Conservation (phyloP, 2,329 filamentous ascomycete species). For the Geosmithia morbida region DNA sequence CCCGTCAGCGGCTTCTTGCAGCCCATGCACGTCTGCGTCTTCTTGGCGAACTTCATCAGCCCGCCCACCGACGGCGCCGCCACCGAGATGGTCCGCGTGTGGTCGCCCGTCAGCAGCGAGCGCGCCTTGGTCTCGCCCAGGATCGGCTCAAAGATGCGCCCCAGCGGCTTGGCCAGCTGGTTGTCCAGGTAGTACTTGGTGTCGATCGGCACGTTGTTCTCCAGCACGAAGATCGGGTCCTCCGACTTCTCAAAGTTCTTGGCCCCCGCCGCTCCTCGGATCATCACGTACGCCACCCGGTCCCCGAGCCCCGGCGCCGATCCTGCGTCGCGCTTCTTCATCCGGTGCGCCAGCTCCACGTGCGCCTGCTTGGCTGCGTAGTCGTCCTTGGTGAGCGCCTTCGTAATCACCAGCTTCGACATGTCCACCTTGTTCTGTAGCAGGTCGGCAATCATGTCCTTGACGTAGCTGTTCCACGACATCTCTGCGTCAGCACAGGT, state of each 20-base stretch:
- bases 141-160: conserved; percentile 95
- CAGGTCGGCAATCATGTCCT: conserved; percentile 86
- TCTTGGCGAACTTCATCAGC: conserved; percentile 97
- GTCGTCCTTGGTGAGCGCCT: conserved; percentile 80
- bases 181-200: conserved; percentile 98
- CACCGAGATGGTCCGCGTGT: conserved; percentile 88
- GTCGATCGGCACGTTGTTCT: conserved; percentile 95
- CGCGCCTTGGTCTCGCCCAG: conserved; percentile 84
- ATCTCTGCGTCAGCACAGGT: too few species aligned
- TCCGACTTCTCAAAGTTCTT: conserved; percentile 97
- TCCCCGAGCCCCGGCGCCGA: conserved; percentile 88
- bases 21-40: conserved; percentile 95
- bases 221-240: conserved; percentile 91
- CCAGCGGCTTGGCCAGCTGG: conserved; percentile 86
- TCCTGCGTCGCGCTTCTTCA: conserved; percentile 92
- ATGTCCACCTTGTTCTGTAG: conserved; percentile 97
- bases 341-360: conserved; percentile 85
- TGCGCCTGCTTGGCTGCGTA: conserved; percentile 92
- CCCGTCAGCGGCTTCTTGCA: conserved; percentile 90
- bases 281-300: conserved; percentile 95
- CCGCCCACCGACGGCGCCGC: conserved; percentile 84
- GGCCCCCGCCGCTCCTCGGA: conserved; percentile 75
- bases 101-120: conserved; percentile 76
- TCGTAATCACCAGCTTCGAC: conserved; percentile 98
- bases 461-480: conserved; percentile 84